These are phyloP conservation scores for Babesia ovata DNA, from an alignment of 169 alveolate genomes.

Conservation along the genomic window DNA sequence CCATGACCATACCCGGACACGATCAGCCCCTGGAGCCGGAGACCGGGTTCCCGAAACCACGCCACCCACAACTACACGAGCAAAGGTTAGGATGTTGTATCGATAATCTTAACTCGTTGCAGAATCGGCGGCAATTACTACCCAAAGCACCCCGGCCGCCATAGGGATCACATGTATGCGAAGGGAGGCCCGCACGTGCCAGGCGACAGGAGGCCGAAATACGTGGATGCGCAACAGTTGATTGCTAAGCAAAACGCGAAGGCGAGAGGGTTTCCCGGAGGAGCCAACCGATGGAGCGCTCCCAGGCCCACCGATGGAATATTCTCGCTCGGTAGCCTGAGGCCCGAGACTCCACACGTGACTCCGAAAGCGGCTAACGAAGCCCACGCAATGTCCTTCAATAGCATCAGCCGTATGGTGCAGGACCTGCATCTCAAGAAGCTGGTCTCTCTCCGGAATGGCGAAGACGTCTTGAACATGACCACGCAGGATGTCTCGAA, in stretches of 20 bases:
- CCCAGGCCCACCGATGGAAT: conserved; percentile 45
- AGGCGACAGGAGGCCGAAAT: neutral
- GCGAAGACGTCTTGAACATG: conserved; percentile 42
- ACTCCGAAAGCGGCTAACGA: neutral
- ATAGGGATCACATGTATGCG: neutral
- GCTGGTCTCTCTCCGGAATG: neutral
- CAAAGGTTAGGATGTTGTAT: neutral
- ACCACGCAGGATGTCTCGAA: conserved; percentile 51
- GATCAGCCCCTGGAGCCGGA: conserved; percentile 8
- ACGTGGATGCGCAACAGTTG: conserved; percentile 9
- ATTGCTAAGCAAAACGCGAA: neutral
- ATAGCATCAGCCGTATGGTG: conserved; percentile 39
- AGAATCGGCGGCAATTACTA: neutral
- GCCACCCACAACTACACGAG: neutral
- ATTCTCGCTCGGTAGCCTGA: conserved; percentile 57
- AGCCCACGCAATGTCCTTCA: conserved; percentile 26
- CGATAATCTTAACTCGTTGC: neutral
- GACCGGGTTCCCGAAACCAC: neutral
- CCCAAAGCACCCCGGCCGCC: conserved; percentile 5
- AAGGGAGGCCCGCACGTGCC: neutral
- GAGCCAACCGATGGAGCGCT: conserved; percentile 1
- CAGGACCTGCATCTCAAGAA: conserved; percentile 47
- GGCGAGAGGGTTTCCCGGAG: neutral
- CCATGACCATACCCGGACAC: conserved; percentile 6
- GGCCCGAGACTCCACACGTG: conserved; percentile 9